Conservation (phyloP, 805 yeast genomes). For the Spathaspora passalidarum region DNA sequence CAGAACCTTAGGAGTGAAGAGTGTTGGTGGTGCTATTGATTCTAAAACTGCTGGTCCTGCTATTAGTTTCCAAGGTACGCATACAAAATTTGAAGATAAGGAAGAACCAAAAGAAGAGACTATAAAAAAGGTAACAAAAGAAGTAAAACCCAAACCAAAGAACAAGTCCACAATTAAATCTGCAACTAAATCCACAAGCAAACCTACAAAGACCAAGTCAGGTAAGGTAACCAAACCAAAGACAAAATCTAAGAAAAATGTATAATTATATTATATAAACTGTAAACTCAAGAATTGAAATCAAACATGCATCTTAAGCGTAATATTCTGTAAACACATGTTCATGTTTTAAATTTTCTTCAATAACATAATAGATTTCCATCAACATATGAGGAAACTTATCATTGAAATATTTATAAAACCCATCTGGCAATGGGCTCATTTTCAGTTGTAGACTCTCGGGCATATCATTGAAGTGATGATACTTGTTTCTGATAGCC, state of each 20-base stretch:
- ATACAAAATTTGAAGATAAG: conserved; percentile 28
- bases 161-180: neutral
- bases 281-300: neutral
- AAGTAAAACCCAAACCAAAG: neutral
- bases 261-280: neutral
- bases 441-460: conserved; percentile 57
- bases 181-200: neutral
- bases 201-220: neutral
- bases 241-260: neutral
- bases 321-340: conserved; percentile 48
- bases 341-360: conserved; percentile 57
- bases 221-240: conserved; percentile 4
- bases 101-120: neutral
- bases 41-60: conserved; percentile 27
- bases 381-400: conserved; percentile 79
- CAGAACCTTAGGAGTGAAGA: conserved; percentile 39
- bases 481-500: conserved; percentile 89
- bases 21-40: conserved; percentile 31
- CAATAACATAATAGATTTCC: conserved; percentile 66
- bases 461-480: conserved; percentile 91
- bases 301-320: neutral
- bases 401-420: conserved; percentile 67
- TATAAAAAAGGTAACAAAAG: conserved; percentile 1
- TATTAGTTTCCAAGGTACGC: conserved; percentile 40
- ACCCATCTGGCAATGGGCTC: conserved; percentile 83